Evolutionary conservation across 495 filamentous ascomycete genomes (phyloP).

Genomic region (Talaromyces wortmannii): DNA sequence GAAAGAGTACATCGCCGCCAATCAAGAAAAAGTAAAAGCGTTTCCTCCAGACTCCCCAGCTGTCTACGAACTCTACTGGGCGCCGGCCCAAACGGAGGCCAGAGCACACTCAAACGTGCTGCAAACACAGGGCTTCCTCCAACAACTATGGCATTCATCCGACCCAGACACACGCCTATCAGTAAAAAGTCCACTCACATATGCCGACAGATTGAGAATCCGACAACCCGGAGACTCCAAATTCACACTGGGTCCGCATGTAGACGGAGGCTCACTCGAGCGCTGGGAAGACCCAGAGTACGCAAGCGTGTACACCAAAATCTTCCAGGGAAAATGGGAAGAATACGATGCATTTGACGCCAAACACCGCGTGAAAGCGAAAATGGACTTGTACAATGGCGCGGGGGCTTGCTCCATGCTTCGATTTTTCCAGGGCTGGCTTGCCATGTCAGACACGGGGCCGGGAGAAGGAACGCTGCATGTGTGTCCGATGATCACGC

Average conservation of each 20-base stretch:
- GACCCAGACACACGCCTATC: conserved; percentile 56
- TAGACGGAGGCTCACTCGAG: conserved; percentile 80
- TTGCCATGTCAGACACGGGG: conserved; percentile 66
- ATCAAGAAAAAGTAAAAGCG: conserved; percentile 38
- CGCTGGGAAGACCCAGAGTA: conserved; percentile 83
- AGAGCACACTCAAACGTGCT: conserved; percentile 67
- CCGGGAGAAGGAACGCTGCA: conserved; percentile 73
- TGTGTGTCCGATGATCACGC: conserved; percentile 71
- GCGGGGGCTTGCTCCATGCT: conserved; percentile 79
- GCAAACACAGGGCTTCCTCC: conserved; percentile 60
- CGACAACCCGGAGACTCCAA: conserved; percentile 52
- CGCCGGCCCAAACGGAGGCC: conserved; percentile 65
- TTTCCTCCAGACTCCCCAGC: conserved; percentile 59
- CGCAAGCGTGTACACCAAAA: conserved; percentile 62
- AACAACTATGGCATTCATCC: conserved; percentile 66
- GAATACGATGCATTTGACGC: conserved; percentile 76
- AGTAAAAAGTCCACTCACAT: conserved; percentile 58
- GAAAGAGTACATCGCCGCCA: conserved; percentile 55
- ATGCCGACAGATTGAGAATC: conserved; percentile 81
- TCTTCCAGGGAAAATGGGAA: conserved; percentile 76
- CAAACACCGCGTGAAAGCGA: conserved; percentile 57
- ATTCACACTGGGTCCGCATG: conserved; percentile 81
- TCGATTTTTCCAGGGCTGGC: conserved; percentile 84
- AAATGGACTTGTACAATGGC: conserved; percentile 74
- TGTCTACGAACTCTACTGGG: conserved; percentile 90